Base-by-base conservation (phyloP, 192 early-diverging fungal genomes). In the Lunasporangiospora selenospora region DNA sequence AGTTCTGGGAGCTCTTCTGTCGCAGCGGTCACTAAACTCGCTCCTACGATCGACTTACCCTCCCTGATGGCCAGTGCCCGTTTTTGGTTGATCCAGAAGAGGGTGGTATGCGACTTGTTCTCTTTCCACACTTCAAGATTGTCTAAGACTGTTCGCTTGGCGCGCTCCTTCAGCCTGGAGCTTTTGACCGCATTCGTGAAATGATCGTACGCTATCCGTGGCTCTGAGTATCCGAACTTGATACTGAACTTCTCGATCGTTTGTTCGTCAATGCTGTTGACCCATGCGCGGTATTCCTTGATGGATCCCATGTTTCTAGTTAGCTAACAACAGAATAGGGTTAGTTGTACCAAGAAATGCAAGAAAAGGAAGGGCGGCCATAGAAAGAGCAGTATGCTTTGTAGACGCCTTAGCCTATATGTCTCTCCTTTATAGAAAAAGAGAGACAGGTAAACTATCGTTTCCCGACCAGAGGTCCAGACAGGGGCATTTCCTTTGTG, bases 401-500 rank as follows among this genome's bases (percentile, higher is more conserved):
- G 11, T 58, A 44, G 26, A 58, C 4, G 42, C 55, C 24, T n/a
- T n/a, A 58, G 42, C 56, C 32, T 58, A 1, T 46, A 8, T 27
- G 43, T 58, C 18, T 34, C 32, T 58, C 34, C 24, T 58, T n/a
- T n/a, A n/a, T n/a, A n/a, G n/a, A n/a, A n/a, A n/a, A n/a, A n/a
- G n/a, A n/a, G n/a, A n/a, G n/a, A n/a, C n/a, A n/a, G n/a, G n/a
- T 58, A 58, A 46, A 58, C 56, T 23, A 58, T 37, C 30, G 30
- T 36, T 45, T 36, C 50, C 19, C 50, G 50, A 62, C 41, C 49
- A 62, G 60, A 46, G 50, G 49, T 49, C 60, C 39, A 62, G 41
- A 10, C 60, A 46, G 60, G 50, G 50, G 50, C 60, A 62, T 62
- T 62, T 34, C 50, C n/a, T n/a, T 62, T 53, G 50, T 46, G 27